phyloP scores from a whole-genome alignment of 2,329 filamentous ascomycete species.

The Diplodia mutila region DNA sequence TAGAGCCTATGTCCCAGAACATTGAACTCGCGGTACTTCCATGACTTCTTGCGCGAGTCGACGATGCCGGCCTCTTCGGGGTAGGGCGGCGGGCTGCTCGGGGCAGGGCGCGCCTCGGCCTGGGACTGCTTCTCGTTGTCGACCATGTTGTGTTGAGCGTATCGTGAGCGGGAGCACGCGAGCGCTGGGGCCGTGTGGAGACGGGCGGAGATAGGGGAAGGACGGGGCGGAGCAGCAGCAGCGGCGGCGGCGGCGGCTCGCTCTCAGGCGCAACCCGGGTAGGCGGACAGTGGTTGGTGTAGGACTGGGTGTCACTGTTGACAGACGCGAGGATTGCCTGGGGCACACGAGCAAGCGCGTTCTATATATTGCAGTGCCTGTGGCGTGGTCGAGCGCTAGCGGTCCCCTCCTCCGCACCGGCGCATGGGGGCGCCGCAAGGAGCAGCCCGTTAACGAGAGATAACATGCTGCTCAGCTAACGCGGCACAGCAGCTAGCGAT shows the following conservation, averaged over 20 bases:
- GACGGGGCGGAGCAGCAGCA: neutral
- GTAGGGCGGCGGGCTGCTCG: conserved; percentile 27
- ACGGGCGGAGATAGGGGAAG: conserved; percentile 11
- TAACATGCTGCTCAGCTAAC: conserved; percentile 2
- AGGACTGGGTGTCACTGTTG: conserved; percentile 3
- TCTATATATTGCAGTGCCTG: conserved; percentile 18
- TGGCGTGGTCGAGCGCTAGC: conserved; percentile 21
- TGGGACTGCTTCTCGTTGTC: conserved; percentile 27
- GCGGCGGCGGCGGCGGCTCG: neutral
- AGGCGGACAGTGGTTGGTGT: neutral
- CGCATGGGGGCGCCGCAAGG: conserved; percentile 17
- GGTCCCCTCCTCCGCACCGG: conserved; percentile 12
- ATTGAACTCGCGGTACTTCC: conserved; percentile 52
- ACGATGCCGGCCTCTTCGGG: conserved; percentile 35
- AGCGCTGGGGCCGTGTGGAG: conserved; percentile 2
- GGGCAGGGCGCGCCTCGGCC: conserved; percentile 35
- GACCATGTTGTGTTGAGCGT: conserved; percentile 32
- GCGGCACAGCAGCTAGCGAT: conserved; percentile 1
- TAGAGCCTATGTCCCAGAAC: conserved; percentile 49
- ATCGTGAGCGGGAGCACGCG: neutral
- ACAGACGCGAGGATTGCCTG: neutral
- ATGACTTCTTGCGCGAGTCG: conserved; percentile 45
- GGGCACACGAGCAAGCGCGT: conserved; percentile 20
- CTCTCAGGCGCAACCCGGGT: neutral
- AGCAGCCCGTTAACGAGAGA: conserved; percentile 2